phyloP scores from a whole-genome alignment of 768 basidiomycete genomes.

The Xanthoconium stramineum region DNA sequence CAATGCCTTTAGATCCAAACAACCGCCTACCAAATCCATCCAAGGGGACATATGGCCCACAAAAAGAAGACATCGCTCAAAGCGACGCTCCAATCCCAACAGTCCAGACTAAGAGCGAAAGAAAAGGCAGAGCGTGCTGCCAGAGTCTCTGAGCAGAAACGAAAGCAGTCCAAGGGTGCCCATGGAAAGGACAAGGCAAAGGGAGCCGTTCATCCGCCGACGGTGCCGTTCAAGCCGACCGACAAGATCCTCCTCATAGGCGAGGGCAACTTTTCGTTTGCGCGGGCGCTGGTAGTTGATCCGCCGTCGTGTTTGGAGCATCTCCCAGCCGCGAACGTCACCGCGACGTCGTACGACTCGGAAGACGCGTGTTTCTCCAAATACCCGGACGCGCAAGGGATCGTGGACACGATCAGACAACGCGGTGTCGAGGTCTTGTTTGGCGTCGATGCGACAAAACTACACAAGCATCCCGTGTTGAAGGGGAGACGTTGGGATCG shows the following conservation, averaged over 20 bases:
- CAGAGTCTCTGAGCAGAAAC: conserved; percentile 38
- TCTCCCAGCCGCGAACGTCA: conserved; percentile 64
- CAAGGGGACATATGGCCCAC: conserved; percentile 33
- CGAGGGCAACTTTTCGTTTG: conserved; percentile 95
- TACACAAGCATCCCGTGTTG: conserved; percentile 57
- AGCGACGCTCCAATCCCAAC: conserved; percentile 65
- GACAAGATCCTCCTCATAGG: conserved; percentile 79
- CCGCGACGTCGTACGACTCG: conserved; percentile 84
- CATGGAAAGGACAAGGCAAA: conserved; percentile 34
- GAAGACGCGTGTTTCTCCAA: conserved; percentile 75
- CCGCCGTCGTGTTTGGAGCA: conserved; percentile 45
- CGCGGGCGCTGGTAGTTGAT: conserved; percentile 61
- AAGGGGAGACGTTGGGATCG: conserved; percentile 69
- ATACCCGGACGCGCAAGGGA: conserved; percentile 69
- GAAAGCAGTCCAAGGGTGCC: conserved; percentile 30
- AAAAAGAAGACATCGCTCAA: conserved; percentile 59
- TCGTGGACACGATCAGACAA: conserved; percentile 51
- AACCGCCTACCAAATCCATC: conserved; percentile 12
- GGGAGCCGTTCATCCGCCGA: conserved; percentile 37
- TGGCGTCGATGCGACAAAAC: conserved; percentile 75
- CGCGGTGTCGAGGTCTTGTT: conserved; percentile 74
- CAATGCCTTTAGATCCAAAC: conserved; percentile 29
- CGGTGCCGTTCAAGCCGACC: conserved; percentile 60
- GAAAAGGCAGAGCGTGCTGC: conserved; percentile 56
- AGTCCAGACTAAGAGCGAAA: conserved; percentile 60